Evolutionary conservation across 2,329 filamentous ascomycete genomes (phyloP).

Genomic region (Epichloe brachyelytri): DNA sequence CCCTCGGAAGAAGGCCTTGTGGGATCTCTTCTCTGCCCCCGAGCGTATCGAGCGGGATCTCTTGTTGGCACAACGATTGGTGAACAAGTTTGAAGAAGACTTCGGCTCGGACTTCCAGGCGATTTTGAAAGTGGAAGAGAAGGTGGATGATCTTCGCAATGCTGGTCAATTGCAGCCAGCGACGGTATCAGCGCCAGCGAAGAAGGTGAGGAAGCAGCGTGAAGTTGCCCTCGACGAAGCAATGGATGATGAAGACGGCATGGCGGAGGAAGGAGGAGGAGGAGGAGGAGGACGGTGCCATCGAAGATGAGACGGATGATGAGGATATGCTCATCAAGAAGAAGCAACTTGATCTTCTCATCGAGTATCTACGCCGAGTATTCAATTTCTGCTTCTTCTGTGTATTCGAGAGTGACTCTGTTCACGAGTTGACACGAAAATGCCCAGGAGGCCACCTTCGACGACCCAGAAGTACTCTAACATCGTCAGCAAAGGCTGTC

Average conservation of each 20-base stretch:
- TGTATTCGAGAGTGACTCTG: constrained; percentile 94
- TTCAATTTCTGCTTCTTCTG: constrained; percentile 99
- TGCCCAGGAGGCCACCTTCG: constrained; percentile 96
- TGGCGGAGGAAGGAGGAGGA: constrained; percentile 57
- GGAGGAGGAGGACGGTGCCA: constrained; percentile 65
- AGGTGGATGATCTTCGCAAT: constrained; percentile 66
- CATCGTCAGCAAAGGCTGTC: constrained; percentile 68
- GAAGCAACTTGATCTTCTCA: constrained; percentile 90
- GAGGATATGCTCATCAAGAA: constrained; percentile 85
- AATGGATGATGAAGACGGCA: constrained; percentile 51
- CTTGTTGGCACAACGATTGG: constrained; percentile 66
- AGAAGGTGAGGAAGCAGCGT: constrained; percentile 49
- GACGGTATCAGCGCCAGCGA: constrained; percentile 34
- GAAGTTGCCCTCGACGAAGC: constrained; percentile 48
- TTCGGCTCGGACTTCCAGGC: constrained; percentile 68
- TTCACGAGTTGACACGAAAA: constrained; percentile 90
- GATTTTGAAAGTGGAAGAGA: constrained; percentile 68
- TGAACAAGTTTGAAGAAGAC: constrained; percentile 74
- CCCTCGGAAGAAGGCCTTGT: constrained; percentile 86
- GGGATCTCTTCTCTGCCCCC: constrained; percentile 91
- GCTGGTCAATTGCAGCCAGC: constrained; percentile 65
- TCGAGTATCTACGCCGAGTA: constrained; percentile 91
- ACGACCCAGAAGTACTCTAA: constrained; percentile 75
- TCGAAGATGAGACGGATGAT: constrained; percentile 81
- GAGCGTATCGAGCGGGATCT: constrained; percentile 89